phyloP scores from a whole-genome alignment of 441 rosid species.

The Capsella rubella region DNA sequence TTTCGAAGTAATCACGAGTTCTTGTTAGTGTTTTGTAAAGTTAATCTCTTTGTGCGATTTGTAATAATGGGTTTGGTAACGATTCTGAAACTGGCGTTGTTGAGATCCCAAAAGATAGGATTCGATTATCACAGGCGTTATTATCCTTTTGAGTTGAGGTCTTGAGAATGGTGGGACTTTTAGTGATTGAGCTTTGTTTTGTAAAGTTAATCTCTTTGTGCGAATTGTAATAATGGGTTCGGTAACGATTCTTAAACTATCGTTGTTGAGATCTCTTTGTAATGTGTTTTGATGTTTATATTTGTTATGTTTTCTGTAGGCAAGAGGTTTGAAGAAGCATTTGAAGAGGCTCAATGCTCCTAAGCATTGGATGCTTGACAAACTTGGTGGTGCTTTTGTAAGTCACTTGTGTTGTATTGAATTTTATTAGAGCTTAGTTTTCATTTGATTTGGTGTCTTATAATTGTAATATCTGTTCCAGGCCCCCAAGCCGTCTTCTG shows the following conservation, averaged over 20 bases:
- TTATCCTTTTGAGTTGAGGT: not conserved
- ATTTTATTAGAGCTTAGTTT: not conserved
- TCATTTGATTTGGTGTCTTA: not conserved
- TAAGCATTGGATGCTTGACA: constrained; percentile 72
- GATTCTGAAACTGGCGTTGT: not conserved
- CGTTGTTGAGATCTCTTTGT: not conserved
- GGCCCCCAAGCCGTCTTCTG: constrained; percentile 88
- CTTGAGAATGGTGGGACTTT: not conserved
- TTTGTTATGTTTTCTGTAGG: constrained; percentile 40
- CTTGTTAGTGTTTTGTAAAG: not conserved
- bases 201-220: constrained; percentile 3
- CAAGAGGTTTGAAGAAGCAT: constrained; percentile 66
- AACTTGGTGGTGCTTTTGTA: constrained; percentile 75
- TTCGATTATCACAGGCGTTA: not conserved
- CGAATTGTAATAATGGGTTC: not conserved
- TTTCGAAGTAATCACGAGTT: not conserved
- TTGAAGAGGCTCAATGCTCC: constrained; percentile 76
- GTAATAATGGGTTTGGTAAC: not conserved
- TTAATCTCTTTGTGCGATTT: not conserved
- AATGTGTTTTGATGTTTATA: not conserved
- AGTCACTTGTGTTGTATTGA: constrained; percentile 10
- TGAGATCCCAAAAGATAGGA: not conserved
- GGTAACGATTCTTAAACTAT: not conserved
- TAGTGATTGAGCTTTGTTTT: not conserved
- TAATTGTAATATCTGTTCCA: constrained; percentile 12